Conservation (phyloP, 2,329 filamentous ascomycete species). For the Emmonsiellopsis sp. region DNA sequence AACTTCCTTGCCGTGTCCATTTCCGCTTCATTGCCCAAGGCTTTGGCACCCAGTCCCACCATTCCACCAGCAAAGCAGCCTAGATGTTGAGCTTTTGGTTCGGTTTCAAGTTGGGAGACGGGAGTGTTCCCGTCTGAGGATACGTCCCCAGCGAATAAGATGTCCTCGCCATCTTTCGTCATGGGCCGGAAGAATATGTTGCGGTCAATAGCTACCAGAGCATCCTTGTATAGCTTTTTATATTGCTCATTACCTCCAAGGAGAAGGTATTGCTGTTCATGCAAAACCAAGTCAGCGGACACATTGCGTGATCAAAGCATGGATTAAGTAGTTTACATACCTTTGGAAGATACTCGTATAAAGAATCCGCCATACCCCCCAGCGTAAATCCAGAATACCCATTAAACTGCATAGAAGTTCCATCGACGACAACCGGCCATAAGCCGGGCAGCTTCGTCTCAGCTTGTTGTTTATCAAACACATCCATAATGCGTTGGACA, state of each 20-base stretch:
- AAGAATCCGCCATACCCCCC: conserved; percentile 47
- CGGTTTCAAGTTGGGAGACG: conserved; percentile 17
- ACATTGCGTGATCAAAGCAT: background rate
- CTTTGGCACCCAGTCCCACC: conserved; percentile 41
- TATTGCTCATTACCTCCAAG: conserved; percentile 35
- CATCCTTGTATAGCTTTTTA: conserved; percentile 58
- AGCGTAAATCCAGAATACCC: conserved; percentile 36
- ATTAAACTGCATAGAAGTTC: conserved; percentile 13
- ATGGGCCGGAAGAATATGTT: conserved; percentile 70
- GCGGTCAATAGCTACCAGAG: conserved; percentile 57
- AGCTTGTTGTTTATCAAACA: conserved; percentile 22
- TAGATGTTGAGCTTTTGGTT: conserved; percentile 39
- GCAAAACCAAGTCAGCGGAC: background rate
- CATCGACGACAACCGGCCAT: conserved; percentile 26
- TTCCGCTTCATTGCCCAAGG: conserved; percentile 40
- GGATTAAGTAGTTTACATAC: conserved; percentile 40
- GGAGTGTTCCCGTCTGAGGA: conserved; percentile 16
- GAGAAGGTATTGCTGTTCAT: background rate
- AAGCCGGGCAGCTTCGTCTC: conserved; percentile 26
- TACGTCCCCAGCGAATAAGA: conserved; percentile 61
- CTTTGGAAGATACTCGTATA: conserved; percentile 50
- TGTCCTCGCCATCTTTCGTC: conserved; percentile 54
- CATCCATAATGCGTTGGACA: conserved; percentile 22
- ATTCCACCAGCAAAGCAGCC: conserved; percentile 48
- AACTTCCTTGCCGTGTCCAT: conserved; percentile 39